These are phyloP conservation scores for Trichoderma sp. DNA, from an alignment of 2,329 filamentous ascomycete species.

Conservation along the genomic window DNA sequence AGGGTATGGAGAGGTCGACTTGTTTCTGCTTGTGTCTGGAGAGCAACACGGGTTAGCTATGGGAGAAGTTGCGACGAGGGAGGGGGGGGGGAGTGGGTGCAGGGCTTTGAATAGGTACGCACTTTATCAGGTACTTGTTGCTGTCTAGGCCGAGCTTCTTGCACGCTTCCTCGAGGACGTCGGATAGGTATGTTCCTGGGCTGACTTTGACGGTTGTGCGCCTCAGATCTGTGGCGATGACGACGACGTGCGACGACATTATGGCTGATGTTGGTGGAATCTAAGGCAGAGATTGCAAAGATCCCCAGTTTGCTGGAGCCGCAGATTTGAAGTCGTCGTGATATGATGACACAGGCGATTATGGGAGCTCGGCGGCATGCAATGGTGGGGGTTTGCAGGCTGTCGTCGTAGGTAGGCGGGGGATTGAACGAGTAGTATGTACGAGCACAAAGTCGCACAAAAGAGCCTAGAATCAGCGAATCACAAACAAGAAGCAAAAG, in stretches of 20 bases:
- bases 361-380: too few species aligned
- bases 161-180: conserved; percentile 87
- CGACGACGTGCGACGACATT: conserved; percentile 88
- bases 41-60: not conserved
- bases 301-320: not conserved
- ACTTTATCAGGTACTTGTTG: conserved; percentile 82
- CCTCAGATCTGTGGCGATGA: conserved; percentile 78
- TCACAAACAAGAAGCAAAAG: too few species aligned
- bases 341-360: too few species aligned
- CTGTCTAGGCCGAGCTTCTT: conserved; percentile 73
- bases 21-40: conserved; percentile 79
- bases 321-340: not conserved
- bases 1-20: conserved; percentile 81
- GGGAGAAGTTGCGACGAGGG: not conserved
- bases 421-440: too few species aligned
- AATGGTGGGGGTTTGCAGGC: too few species aligned
- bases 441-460: too few species aligned
- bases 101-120: conserved; percentile 38
- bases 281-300: not conserved
- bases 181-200: conserved; percentile 77
- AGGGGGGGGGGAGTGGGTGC: not conserved
- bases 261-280: conserved; percentile 30
- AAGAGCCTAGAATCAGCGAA: too few species aligned
- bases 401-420: too few species aligned
- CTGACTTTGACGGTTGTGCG: conserved; percentile 81